Base-by-base conservation (phyloP, 73 alveolate genomes). In the Durusdinium trenchii region DNA sequence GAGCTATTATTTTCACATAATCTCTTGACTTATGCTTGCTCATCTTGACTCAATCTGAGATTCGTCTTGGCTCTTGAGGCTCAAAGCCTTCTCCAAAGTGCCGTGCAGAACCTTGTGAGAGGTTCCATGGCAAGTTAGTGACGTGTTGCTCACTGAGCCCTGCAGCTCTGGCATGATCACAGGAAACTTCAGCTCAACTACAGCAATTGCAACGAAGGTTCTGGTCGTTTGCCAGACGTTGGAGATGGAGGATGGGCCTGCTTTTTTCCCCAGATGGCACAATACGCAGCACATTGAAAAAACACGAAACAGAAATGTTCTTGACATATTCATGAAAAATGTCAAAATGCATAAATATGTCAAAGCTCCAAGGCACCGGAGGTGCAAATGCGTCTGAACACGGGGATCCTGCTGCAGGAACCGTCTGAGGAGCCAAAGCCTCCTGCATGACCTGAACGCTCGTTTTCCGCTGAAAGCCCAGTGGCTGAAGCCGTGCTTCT, bases 201-300 rank as follows among this genome's bases (percentile, higher is more conserved):
- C n/a, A 52, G 51, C 18, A 28, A 61, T 20, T 3, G 60, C 60
- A 85, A 38, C 54, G 9, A 42, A 42, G 83, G 40, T 48, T 48
- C 95, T 36, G 95, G 95, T 61, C 95, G 46, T 84, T 60, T 87
- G 43, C 84, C 84, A 7, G 95, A 67, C 32, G 79, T 64, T 48
- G 95, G 95, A 9, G 95, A 87, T 12, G 95, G 95, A 40, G 95
- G 95, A n/a, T 87, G 95, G 1, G 64, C 95, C 95, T 87, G n/a
- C n/a, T n/a, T n/a, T n/a, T n/a, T n/a, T n/a, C n/a, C n/a, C n/a
- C n/a, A n/a, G n/a, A n/a, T n/a, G n/a, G n/a, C n/a, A n/a, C n/a
- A n/a, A n/a, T n/a, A n/a, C n/a, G n/a, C n/a, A n/a, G n/a, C n/a
- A n/a, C n/a, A n/a, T n/a, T n/a, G 30, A 60, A 60, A 60, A 60